Percentiles rank a stretch among this genome's conserved stretches.
phyloP scores from a whole-genome alignment of 2,329 filamentous ascomycete genomes.

The Drechslerella dactyloides region DNA sequence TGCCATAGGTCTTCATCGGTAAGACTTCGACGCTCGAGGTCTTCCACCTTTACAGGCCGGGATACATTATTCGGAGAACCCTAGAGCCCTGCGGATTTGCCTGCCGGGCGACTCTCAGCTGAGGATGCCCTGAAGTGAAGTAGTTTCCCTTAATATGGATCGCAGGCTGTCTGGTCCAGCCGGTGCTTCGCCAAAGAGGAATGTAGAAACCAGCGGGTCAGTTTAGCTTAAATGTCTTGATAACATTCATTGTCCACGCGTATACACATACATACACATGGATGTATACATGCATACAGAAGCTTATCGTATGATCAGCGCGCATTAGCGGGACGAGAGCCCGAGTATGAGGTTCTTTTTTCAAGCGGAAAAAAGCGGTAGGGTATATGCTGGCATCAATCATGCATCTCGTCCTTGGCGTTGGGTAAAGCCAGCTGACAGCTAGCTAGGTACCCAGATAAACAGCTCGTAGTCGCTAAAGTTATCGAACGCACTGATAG shows the following conservation, averaged over 20 bases:
- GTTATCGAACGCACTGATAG: background rate
- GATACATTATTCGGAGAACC: background rate
- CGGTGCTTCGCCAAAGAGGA: conserved; percentile 23
- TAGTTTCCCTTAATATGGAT: conserved; percentile 4
- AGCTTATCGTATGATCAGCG: background rate
- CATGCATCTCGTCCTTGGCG: background rate
- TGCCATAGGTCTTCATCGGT: background rate
- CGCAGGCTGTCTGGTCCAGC: background rate
- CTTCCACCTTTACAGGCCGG: background rate
- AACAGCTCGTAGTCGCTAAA: background rate
- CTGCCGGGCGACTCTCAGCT: conserved; percentile 12
- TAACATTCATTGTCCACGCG: background rate
- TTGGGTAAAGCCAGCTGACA: conserved; percentile 7
- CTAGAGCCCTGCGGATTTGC: background rate
- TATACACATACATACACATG: background rate
- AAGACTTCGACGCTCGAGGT: background rate
- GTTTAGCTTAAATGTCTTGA: conserved; percentile 11
- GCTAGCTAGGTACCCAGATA: background rate
- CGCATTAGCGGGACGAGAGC: background rate
- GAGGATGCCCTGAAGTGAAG: conserved; percentile 11
- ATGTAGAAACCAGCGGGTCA: conserved; percentile 28
- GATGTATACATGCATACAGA: background rate
- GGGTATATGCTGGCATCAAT: background rate
- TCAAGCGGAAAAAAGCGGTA: background rate
- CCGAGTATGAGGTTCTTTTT: background rate